Evolutionary conservation across 345 rosid genomes (phyloP).

Genomic region (Hibiscus mutabilis): DNA sequence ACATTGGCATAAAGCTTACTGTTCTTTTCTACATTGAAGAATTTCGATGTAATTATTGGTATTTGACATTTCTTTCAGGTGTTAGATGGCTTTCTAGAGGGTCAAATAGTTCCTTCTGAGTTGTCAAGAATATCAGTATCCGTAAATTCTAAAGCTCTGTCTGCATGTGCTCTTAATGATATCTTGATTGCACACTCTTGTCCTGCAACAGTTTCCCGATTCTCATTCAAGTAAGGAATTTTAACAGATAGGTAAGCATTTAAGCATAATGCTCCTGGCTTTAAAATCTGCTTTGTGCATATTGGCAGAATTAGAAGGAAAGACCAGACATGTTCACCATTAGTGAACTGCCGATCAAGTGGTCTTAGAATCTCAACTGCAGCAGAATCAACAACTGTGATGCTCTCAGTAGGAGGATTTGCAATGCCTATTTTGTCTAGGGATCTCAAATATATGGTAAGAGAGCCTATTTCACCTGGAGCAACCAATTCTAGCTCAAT

Average conservation of each 20-base stretch:
- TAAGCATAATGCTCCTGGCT: background rate
- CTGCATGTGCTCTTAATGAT: constrained; percentile 70
- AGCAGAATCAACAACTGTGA: constrained; percentile 87
- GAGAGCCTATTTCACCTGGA: constrained; percentile 31
- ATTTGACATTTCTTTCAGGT: constrained; percentile 35
- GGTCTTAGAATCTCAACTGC: constrained; percentile 88
- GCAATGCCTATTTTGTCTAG: constrained; percentile 59
- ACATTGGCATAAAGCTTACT: background rate
- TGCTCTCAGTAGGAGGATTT: constrained; percentile 87
- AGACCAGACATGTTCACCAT: constrained; percentile 29
- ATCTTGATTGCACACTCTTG: constrained; percentile 69
- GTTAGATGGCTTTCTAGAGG: constrained; percentile 61
- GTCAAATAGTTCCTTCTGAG: constrained; percentile 38
- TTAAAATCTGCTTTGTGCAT: background rate
- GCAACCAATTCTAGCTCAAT: constrained; percentile 27
- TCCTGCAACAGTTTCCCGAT: constrained; percentile 74
- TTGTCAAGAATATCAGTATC: constrained; percentile 51
- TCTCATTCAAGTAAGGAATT: constrained; percentile 66
- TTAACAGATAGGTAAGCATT: background rate
- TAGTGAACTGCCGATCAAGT: constrained; percentile 72
- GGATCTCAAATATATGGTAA: constrained; percentile 79
- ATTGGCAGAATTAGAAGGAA: constrained; percentile 12
- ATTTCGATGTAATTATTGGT: background rate
- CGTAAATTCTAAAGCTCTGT: constrained; percentile 52
- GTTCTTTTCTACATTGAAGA: background rate